A percentile compares a stretch with the other conserved stretches of the same genome.
phyloP scores from a whole-genome alignment of 1,284 basidiomycete species.

The Cryptococcus sp. region DNA sequence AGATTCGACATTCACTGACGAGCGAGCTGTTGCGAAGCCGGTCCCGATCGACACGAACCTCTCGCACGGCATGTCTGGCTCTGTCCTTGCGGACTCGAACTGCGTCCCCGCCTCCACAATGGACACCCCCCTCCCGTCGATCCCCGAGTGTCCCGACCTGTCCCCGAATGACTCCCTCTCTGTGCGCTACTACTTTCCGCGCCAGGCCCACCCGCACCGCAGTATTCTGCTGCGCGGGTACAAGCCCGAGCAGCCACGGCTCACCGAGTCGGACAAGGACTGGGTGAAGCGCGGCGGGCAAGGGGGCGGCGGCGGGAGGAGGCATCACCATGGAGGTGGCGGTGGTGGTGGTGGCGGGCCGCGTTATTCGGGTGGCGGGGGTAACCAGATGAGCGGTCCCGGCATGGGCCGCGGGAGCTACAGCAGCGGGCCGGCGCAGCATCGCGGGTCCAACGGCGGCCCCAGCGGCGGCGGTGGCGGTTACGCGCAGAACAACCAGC shows the following conservation, averaged over 20 bases:
- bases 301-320: constrained; percentile 6
- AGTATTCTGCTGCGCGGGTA: constrained; percentile 78
- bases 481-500: background rate
- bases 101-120: constrained; percentile 91
- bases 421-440: constrained; percentile 5
- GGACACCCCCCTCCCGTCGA: constrained; percentile 63
- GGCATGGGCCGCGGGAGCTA: constrained; percentile 20
- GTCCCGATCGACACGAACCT: constrained; percentile 63
- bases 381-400: constrained; percentile 17
- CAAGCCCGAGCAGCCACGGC: constrained; percentile 59
- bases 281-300: constrained; percentile 53
- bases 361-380: constrained; percentile 14
- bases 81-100: constrained; percentile 74
- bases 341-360: constrained; percentile 14
- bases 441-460: background rate
- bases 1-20: constrained; percentile 4
- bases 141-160: constrained; percentile 63
- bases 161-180: constrained; percentile 81
- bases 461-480: background rate
- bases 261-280: constrained; percentile 74
- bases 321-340: constrained; percentile 14
- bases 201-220: constrained; percentile 77
- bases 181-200: constrained; percentile 84
- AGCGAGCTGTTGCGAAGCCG: constrained; percentile 34
- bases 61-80: constrained; percentile 77